These are phyloP conservation scores for Albugo laibachii DNA, from an alignment of 352 stramenopile genomes.

Conservation along the genomic window DNA sequence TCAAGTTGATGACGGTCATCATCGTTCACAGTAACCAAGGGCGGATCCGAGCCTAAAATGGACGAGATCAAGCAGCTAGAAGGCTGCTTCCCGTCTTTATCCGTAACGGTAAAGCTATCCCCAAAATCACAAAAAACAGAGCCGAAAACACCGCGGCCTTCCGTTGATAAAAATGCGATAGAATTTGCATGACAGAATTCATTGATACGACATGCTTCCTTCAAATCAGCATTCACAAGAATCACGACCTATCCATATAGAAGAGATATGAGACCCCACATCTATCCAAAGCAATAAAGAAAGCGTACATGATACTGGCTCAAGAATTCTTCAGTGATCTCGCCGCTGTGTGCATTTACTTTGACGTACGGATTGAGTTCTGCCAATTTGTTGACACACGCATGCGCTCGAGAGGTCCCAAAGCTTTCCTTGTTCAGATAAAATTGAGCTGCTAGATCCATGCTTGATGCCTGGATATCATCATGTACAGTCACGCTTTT, in stretches of 20 bases:
- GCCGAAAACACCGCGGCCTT: conserved; percentile 87
- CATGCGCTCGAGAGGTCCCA: conserved; percentile 61
- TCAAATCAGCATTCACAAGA: conserved; percentile 58
- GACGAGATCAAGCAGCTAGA: conserved; percentile 86
- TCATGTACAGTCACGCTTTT: conserved; percentile 92
- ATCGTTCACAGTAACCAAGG: conserved; percentile 93
- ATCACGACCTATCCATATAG: conserved; percentile 41
- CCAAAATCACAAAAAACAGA: conserved; percentile 97
- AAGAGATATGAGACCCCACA: not conserved
- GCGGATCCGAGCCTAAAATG: conserved; percentile 64
- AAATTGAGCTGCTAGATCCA: conserved; percentile 92
- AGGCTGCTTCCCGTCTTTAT: conserved; percentile 88
- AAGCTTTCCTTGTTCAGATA: conserved; percentile 86
- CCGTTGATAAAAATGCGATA: conserved; percentile 85
- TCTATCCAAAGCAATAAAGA: not conserved
- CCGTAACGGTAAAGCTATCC: conserved; percentile 83
- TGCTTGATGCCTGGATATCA: conserved; percentile 47
- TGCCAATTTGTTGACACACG: conserved; percentile 77
- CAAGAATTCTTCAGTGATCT: conserved; percentile 52
- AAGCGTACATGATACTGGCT: conserved; percentile 38
- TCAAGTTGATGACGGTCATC: conserved; percentile 94
- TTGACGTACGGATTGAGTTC: conserved; percentile 96
- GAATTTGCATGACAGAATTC: conserved; percentile 63
- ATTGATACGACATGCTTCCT: conserved; percentile 54
- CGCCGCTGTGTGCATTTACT: conserved; percentile 38